Conservation (phyloP, 2,329 filamentous ascomycete genomes). For the Teratosphaeria destructans region DNA sequence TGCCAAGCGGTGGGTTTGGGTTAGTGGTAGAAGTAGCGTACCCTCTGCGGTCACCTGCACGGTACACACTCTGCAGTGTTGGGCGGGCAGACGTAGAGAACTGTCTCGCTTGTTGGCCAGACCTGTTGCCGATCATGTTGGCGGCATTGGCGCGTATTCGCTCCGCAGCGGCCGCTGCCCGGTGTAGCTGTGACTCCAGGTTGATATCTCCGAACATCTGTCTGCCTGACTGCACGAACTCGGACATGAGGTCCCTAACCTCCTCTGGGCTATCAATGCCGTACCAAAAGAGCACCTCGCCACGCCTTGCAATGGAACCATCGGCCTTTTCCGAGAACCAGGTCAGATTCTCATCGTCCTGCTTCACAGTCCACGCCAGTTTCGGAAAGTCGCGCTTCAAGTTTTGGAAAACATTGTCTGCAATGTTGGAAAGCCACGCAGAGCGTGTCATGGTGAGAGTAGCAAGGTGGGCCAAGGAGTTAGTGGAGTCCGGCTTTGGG, state of each 20-base stretch:
- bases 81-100: slow-evolving; percentile 51
- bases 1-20: slow-evolving; percentile 80
- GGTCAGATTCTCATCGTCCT: slow-evolving; percentile 89
- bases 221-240: slow-evolving; percentile 72
- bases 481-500: slow-evolving; percentile 51
- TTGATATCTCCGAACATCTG: slow-evolving; percentile 85
- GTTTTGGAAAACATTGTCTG: slow-evolving; percentile 86
- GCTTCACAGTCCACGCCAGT: slow-evolving; percentile 92
- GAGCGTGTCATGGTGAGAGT: slow-evolving; percentile 90
- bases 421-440: slow-evolving; percentile 87
- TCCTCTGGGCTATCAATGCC: slow-evolving; percentile 73
- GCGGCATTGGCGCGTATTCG: slow-evolving; percentile 42
- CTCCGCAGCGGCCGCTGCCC: slow-evolving; percentile 61
- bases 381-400: slow-evolving; percentile 90
- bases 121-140: slow-evolving; percentile 29
- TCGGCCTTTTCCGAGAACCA: slow-evolving; percentile 99
- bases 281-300: slow-evolving; percentile 94
- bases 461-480: slow-evolving; percentile 68
- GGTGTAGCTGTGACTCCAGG: slow-evolving; percentile 72
- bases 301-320: slow-evolving; percentile 68
- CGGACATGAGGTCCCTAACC: slow-evolving; percentile 70
- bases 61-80: slow-evolving; percentile 4
- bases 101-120: slow-evolving; percentile 50
- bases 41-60: slow-evolving; percentile 10
- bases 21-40: slow-evolving; percentile 55